A percentile compares a stretch with the other conserved stretches of the same genome.
Evolutionary conservation across 495 filamentous ascomycete species (phyloP).

Genomic region (Physcia stellaris): DNA sequence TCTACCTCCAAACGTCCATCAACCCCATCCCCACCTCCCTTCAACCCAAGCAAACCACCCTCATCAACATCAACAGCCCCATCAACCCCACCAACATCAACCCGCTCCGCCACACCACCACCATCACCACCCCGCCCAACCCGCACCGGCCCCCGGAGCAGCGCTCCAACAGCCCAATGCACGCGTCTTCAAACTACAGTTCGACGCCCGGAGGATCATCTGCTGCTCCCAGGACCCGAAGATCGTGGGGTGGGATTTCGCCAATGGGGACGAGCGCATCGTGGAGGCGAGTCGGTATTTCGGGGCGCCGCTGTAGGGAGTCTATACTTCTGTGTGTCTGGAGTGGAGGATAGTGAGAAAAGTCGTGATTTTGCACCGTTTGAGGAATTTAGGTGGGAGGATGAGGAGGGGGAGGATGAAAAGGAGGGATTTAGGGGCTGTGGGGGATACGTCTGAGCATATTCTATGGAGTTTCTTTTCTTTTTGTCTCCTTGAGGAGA

Average conservation of each 20-base stretch:
- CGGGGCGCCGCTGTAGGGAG: slow-evolving; percentile 10
- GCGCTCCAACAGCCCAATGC: slow-evolving; percentile 34
- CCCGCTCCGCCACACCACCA: slow-evolving; percentile 5
- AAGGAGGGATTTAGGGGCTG: no score
- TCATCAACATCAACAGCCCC: background rate
- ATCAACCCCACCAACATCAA: background rate
- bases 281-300: slow-evolving; percentile 75
- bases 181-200: slow-evolving; percentile 95
- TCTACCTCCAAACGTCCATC: no score
- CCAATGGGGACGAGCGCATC: slow-evolving; percentile 72
- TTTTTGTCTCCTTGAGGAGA: no score
- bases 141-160: slow-evolving; percentile 6
- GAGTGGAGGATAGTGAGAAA: no score
- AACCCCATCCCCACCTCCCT: background rate
- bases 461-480: no score
- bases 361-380: no score
- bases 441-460: no score
- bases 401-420: no score
- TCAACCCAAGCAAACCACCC: background rate
- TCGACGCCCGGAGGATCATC: slow-evolving; percentile 85
- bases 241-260: slow-evolving; percentile 98
- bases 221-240: slow-evolving; percentile 81
- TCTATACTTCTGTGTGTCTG: no score
- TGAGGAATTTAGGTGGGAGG: no score
- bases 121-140: no score